Conservation (phyloP, 2,329 filamentous ascomycete genomes). For the Aquanectria penicillioides region DNA sequence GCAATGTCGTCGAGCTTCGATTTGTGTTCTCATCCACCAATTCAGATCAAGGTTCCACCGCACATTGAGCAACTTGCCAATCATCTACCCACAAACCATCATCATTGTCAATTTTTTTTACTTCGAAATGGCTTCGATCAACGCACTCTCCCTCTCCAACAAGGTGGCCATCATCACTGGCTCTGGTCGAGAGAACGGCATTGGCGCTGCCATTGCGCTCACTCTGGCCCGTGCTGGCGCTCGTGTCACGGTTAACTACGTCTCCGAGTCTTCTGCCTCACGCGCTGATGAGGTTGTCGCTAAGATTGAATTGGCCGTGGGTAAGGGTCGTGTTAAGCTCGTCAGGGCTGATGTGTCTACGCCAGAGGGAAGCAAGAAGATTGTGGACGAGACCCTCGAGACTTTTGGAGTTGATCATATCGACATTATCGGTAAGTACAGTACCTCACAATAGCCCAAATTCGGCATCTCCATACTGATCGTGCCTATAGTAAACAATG, state of each 20-base stretch:
- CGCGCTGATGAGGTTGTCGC: constrained; percentile 44
- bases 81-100: not conserved
- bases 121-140: not conserved
- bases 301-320: constrained; percentile 20
- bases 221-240: constrained; percentile 51
- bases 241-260: constrained; percentile 49
- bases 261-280: constrained; percentile 45
- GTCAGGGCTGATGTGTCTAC: constrained; percentile 46
- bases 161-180: constrained; percentile 55
- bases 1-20: too few species aligned
- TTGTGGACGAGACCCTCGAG: constrained; percentile 46
- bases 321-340: constrained; percentile 26
- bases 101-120: not conserved
- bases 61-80: too few species aligned
- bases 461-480: not conserved
- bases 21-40: too few species aligned
- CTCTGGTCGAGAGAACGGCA: constrained; percentile 51
- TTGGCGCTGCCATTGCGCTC: constrained; percentile 51
- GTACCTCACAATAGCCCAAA: not conserved
- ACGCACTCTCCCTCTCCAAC: constrained; percentile 44
- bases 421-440: constrained; percentile 43
- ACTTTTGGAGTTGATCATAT: constrained; percentile 45
- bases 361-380: constrained; percentile 39
- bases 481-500: constrained; percentile 46
- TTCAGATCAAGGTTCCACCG: too few species aligned